Evolutionary conservation across 805 yeast species (phyloP).

Genomic region (Metschnikowia gelsemii): DNA sequence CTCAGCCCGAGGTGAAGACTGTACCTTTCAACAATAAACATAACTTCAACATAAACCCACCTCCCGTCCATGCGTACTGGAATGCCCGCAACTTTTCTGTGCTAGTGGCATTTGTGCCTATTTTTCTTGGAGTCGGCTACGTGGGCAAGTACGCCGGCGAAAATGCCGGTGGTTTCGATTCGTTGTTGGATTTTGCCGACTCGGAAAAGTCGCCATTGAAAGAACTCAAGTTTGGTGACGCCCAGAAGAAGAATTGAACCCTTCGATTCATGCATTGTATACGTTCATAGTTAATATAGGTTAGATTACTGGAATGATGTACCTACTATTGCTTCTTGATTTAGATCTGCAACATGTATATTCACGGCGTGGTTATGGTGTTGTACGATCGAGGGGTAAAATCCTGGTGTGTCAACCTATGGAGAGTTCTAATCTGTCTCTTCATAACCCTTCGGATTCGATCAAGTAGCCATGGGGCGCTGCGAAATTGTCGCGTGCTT

Average conservation of each 20-base stretch:
- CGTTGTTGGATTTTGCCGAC: conserved; percentile 35
- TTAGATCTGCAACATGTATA: no score
- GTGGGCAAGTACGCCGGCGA: conserved; percentile 32
- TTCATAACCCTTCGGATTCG: no score
- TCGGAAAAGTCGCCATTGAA: conserved; percentile 40
- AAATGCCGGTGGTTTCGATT: conserved; percentile 31
- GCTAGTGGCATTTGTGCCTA: conserved; percentile 39
- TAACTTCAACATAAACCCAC: conserved; percentile 44
- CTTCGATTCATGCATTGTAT: conserved; percentile 10
- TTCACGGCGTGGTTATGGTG: no score
- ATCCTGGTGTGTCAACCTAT: no score
- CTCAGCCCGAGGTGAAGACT: conserved; percentile 20
- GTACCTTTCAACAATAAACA: conserved; percentile 43
- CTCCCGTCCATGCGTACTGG: conserved; percentile 48
- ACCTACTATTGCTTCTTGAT: no score
- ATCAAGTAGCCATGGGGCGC: no score
- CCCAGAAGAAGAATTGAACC: conserved; percentile 30
- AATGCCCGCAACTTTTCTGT: conserved; percentile 37
- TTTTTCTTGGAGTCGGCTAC: conserved; percentile 36
- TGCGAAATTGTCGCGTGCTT: no score
- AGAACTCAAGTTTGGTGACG: conserved; percentile 37
- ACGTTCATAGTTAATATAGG: conserved; percentile 11
- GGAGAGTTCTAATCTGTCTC: no score
- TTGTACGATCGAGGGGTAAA: no score
- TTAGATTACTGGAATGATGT: no score